Percentiles rank a stretch among this genome's conserved stretches.
These are phyloP conservation scores for Plasmodium fragile DNA, from an alignment of 169 alveolate species.

Conservation along the genomic window DNA sequence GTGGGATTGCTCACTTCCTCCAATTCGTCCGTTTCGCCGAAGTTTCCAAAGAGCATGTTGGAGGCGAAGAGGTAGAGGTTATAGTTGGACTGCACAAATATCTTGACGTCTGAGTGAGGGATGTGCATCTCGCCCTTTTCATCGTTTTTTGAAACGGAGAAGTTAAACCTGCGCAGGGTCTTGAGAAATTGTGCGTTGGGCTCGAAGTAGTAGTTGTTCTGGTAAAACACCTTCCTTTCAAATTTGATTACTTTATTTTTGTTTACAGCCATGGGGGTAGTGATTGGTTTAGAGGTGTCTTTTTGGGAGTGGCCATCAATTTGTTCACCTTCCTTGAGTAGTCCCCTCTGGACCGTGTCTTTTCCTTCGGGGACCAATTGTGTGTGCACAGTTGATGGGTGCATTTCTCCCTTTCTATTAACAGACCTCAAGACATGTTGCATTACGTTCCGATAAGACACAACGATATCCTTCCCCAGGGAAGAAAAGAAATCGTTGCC, in stretches of 20 bases:
- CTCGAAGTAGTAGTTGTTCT: constrained; percentile 32
- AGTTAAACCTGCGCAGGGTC: constrained; percentile 25
- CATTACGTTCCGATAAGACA: neutral
- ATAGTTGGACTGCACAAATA: constrained; percentile 42
- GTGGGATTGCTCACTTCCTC: neutral
- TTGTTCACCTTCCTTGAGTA: neutral
- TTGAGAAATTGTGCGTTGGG: constrained; percentile 29
- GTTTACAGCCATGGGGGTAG: neutral
- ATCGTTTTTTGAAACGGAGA: constrained; percentile 52
- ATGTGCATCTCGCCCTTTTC: constrained; percentile 14
- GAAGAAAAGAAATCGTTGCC: constrained; percentile 7
- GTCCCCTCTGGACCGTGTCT: neutral
- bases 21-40: neutral
- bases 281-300: neutral
- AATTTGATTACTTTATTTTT: constrained; percentile 43
- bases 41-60: constrained; percentile 40
- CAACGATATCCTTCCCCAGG: constrained; percentile 2
- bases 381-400: neutral
- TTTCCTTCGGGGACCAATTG: neutral
- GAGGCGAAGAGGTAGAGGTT: constrained; percentile 55
- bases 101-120: constrained; percentile 40
- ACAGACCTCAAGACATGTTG: neutral
- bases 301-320: neutral
- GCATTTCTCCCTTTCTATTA: neutral
- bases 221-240: constrained; percentile 27